phyloP scores from a whole-genome alignment of 306 rosid species.

The Pterocarpus macrocarpus region DNA sequence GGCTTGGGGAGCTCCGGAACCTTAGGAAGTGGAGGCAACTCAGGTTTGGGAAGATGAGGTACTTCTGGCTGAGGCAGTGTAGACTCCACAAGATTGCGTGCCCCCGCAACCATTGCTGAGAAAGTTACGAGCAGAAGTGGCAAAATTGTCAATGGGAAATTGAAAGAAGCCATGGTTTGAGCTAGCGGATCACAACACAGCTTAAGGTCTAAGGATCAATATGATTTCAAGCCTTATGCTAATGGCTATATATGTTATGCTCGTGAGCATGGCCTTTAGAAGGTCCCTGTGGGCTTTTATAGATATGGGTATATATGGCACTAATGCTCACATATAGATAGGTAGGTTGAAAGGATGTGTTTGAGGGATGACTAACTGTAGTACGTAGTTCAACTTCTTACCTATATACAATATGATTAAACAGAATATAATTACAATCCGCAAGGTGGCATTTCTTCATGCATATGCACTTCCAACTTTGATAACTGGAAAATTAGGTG shows the following conservation, averaged over 20 bases:
- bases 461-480: neutral
- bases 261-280: neutral
- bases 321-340: too few relatives aligned
- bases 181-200: neutral
- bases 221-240: neutral
- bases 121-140: slow-evolving; percentile 30
- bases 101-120: slow-evolving; percentile 30
- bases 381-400: slow-evolving; percentile 25
- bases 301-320: neutral
- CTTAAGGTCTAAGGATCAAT: neutral
- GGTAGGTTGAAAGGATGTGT: neutral
- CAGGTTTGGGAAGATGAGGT: slow-evolving; percentile 26
- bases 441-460: neutral
- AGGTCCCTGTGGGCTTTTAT: neutral
- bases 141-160: neutral
- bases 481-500: neutral
- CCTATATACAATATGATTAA: neutral
- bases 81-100: slow-evolving; percentile 43
- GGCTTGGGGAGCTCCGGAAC: neutral
- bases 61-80: slow-evolving; percentile 28
- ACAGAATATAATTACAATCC: neutral
- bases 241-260: neutral
- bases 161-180: slow-evolving; percentile 34
- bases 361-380: neutral
- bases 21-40: neutral